phyloP scores from a whole-genome alignment of 345 rosid species.

The Firmiana major region DNA sequence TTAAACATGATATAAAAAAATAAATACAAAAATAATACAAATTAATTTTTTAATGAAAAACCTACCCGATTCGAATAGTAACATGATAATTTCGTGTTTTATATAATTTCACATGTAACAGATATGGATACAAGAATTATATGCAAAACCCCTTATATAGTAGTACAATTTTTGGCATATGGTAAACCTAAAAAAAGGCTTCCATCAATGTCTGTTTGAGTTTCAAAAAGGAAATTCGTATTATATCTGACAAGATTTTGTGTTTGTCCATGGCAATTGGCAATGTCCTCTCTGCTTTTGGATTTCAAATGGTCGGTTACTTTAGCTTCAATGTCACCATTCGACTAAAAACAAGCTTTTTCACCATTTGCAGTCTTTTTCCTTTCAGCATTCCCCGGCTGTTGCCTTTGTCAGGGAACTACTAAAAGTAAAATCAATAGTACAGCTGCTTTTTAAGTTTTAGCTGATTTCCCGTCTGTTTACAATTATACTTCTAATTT shows the following conservation, averaged over 20 bases:
- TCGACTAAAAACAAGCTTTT: neutral
- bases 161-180: neutral
- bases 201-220: neutral
- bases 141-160: neutral
- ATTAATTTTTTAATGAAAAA: no score
- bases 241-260: neutral
- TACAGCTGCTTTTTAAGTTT: neutral
- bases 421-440: neutral
- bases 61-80: no score
- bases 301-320: neutral
- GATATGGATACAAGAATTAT: no score
- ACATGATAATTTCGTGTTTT: no score
- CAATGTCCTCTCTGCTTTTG: neutral
- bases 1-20: no score
- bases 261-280: neutral
- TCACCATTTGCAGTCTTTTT: neutral
- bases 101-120: no score
- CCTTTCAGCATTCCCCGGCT: neutral
- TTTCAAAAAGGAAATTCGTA: neutral
- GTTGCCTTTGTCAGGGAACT: neutral
- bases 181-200: neutral
- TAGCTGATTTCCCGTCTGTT: neutral
- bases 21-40: no score
- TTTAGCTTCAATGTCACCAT: neutral
- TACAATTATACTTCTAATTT: neutral